Evolutionary conservation across 805 yeast species (phyloP), one percentile per base, ranked within the genome.

Genomic region (Monosporozyma aquatica): DNA sequence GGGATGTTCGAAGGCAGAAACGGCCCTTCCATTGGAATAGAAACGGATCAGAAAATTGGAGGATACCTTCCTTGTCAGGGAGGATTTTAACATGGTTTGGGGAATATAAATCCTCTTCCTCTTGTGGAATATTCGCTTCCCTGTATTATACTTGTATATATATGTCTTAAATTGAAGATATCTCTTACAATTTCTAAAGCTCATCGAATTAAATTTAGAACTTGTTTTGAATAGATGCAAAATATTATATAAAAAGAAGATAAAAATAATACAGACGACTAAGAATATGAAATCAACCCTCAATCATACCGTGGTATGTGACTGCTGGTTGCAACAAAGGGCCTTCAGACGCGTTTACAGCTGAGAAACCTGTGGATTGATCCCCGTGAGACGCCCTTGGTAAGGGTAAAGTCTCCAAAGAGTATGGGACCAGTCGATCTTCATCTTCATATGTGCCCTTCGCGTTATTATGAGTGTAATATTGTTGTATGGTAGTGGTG

Each of bases 1-100:
- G 7, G 62, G 58, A 38, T 60, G 63, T 3, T 50, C 40, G 4
- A 52, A n/a, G n/a, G n/a, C n/a, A n/a, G 25, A 23, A 23, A 23
- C 25, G 25, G 9, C 25, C n/a, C n/a, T n/a, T n/a, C n/a, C n/a
- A n/a, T n/a, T 17, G 38, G 3, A 11, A 24, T 36, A 24, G 33
- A 15, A 29, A 18, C 33, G 11, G 6, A 29, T 29, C 33, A n/a
- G n/a, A n/a, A n/a, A n/a, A n/a, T n/a, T n/a, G n/a, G n/a, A n/a
- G n/a, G n/a, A n/a, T n/a, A n/a, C n/a, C n/a, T n/a, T n/a, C n/a
- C n/a, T n/a, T n/a, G n/a, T n/a, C n/a, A n/a, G n/a, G n/a, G n/a
- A n/a, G n/a, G n/a, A n/a, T n/a, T n/a, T n/a, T n/a, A n/a, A n/a
- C n/a, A n/a, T n/a, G n/a, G n/a, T n/a, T n/a, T n/a, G n/a, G n/a